A percentile compares a stretch with the other conserved stretches of the same genome.
Evolutionary conservation across 768 basidiomycete genomes (phyloP).

Genomic region (Russula sp.): DNA sequence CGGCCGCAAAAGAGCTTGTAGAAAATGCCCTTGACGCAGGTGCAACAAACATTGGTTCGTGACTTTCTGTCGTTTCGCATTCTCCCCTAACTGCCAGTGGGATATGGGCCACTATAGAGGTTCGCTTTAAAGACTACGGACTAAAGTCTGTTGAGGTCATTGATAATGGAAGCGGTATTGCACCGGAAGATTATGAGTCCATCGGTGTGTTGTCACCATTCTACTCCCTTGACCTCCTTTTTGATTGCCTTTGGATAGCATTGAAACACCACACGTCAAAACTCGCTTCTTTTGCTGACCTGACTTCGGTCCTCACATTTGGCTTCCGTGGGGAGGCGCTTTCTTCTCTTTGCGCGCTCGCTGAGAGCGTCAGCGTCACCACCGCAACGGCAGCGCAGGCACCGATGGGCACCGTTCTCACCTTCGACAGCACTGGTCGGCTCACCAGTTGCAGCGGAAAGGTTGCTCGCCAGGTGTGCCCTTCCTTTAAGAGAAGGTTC

Average conservation of each 20-base stretch:
- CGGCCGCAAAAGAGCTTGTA: conserved; percentile 91
- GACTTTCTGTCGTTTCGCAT: not conserved
- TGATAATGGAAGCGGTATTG: conserved; percentile 90
- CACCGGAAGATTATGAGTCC: conserved; percentile 64
- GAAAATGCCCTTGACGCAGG: conserved; percentile 96
- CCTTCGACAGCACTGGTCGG: conserved; percentile 62
- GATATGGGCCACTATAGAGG: conserved; percentile 46
- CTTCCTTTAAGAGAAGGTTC: not conserved
- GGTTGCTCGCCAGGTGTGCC: conserved; percentile 69
- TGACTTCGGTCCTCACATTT: conserved; percentile 70
- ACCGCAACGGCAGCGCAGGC: conserved; percentile 68
- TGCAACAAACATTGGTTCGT: conserved; percentile 76
- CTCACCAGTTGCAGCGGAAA: conserved; percentile 47
- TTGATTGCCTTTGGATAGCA: conserved; percentile 37
- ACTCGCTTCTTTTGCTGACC: conserved; percentile 65
- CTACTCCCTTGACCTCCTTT: not conserved
- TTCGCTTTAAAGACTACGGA: conserved; percentile 86
- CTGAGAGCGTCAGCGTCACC: conserved; percentile 58
- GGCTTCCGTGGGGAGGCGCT: conserved; percentile 97
- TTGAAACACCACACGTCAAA: conserved; percentile 95
- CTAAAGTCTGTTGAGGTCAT: conserved; percentile 77
- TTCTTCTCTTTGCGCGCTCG: conserved; percentile 84
- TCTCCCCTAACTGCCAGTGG: not conserved
- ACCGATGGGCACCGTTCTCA: conserved; percentile 76
- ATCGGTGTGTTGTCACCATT: conserved; percentile 51